These are phyloP conservation scores for Starmera stellimalicola DNA, from an alignment of 1,139 yeast genomes.

Conservation along the genomic window DNA sequence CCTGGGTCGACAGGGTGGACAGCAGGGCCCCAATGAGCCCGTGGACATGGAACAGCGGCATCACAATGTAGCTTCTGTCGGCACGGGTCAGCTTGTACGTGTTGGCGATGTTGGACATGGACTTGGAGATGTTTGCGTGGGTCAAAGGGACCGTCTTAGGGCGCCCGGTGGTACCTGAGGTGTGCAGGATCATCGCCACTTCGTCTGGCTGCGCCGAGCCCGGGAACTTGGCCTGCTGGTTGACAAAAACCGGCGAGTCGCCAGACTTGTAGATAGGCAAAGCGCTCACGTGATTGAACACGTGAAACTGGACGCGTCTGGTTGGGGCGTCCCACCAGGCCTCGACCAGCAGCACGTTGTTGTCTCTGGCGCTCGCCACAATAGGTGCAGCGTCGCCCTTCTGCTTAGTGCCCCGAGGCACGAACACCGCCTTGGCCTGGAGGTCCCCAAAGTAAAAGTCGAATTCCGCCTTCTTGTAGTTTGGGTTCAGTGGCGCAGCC, in stretches of 20 bases:
- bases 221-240: constrained; percentile 24
- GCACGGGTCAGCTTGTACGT: constrained; percentile 39
- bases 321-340: constrained; percentile 33
- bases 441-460: constrained; percentile 54
- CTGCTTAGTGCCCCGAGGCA: constrained; percentile 37
- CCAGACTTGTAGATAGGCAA: constrained; percentile 22
- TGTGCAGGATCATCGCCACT: constrained; percentile 54
- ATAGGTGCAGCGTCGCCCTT: constrained; percentile 28
- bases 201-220: constrained; percentile 36
- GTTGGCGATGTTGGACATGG: constrained; percentile 44
- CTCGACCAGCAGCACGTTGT: constrained; percentile 39
- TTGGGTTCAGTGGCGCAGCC: constrained; percentile 59
- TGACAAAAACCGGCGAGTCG: constrained; percentile 21
- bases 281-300: constrained; percentile 23
- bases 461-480: constrained; percentile 48
- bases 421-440: constrained; percentile 43
- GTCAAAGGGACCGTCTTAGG: constrained; percentile 66
- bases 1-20: constrained; percentile 52
- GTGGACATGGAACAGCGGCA: constrained; percentile 71
- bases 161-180: constrained; percentile 64
- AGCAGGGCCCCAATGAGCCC: constrained; percentile 55
- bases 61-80: constrained; percentile 52
- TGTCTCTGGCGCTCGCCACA: constrained; percentile 38
- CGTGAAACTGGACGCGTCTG: constrained; percentile 30
- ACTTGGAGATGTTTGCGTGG: constrained; percentile 48